Evolutionary conservation across 2,329 filamentous ascomycete genomes (phyloP), one percentile per base, ranked within the genome.

Genomic region (Arachnopeziza araneosa): DNA sequence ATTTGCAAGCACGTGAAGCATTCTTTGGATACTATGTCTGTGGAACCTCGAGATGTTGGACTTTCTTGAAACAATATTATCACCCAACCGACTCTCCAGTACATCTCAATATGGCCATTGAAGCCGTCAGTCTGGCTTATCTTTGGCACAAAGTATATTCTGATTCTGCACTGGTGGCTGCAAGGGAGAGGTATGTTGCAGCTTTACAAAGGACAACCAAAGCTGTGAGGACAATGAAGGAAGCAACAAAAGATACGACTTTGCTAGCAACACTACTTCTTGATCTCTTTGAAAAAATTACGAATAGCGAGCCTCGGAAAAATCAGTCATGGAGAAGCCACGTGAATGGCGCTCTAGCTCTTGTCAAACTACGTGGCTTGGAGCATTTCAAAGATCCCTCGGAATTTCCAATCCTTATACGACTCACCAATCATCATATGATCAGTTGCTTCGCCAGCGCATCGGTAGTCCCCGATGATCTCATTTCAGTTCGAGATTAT

Each of bases 61-160:
- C 57, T 22, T 63, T 65, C 24, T 50, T 66, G 1, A 54, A 49
- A 30, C 57, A 44, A 19, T 60, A 26, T 36, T 64, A 60, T 26
- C 23, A 56, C 14, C 32, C 58, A 12, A 26, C 21, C 4, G 58
- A 52, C 24, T 23, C 54, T 1, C 58, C 61, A 22, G 32, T 56
- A 22, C 56, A 58, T 36, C 49, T 65, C 9, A 55, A 53, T 6
- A 24, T 57, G 12, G 55, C 55, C 23, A 60, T 66, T 36, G 61
- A 64, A 54, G 64, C 64, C 14, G 61, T 63, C 14, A 66, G 64
- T 51, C 58, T 66, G 21, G 63, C 61, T 48, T 66, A 60, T 26
- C 52, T 66, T 23, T 61, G 53, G 17, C 57, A 59, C 19, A 50
- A 61, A 48, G 51, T 60, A 9, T 50, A 59, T 21, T 63, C 63